A percentile compares a stretch with the other conserved stretches of the same genome.
Evolutionary conservation across 2,329 filamentous ascomycete genomes (phyloP).

Genomic region (Ophiostoma tasmaniense): DNA sequence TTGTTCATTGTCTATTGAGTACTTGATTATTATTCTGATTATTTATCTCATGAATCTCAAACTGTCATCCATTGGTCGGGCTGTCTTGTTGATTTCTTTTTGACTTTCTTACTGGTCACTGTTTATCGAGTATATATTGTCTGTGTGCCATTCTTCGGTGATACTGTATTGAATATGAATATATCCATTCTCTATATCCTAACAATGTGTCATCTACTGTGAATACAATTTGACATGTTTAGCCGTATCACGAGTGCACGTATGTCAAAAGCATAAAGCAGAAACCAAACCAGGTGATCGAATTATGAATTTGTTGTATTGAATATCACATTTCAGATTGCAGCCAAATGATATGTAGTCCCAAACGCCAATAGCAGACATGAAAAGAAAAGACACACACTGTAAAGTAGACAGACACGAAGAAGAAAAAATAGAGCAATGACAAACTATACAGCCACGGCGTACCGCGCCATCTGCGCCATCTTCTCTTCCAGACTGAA

Average conservation of each 20-base stretch:
- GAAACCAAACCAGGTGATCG: no score
- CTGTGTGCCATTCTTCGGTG: neutral
- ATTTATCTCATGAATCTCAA: neutral
- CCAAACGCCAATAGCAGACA: neutral
- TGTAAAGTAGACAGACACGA: neutral
- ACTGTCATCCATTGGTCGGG: neutral
- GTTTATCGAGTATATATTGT: neutral
- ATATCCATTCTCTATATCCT: no score
- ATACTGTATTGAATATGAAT: neutral
- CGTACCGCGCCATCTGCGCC: conserved; percentile 69
- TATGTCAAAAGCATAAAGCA: no score
- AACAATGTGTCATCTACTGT: neutral
- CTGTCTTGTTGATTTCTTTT: neutral
- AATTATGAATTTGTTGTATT: neutral
- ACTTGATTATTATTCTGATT: neutral
- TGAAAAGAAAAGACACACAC: neutral
- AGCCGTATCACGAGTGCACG: neutral
- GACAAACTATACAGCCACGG: conserved; percentile 24
- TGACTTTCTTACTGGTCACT: neutral
- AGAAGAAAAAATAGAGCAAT: neutral
- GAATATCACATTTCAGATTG: conserved; percentile 1
- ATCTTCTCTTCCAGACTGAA: conserved; percentile 84
- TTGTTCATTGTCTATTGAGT: neutral
- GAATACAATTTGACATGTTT: neutral
- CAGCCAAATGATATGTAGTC: neutral